Base-by-base conservation (phyloP, 768 basidiomycete species). In the Leccinellum albellum region DNA sequence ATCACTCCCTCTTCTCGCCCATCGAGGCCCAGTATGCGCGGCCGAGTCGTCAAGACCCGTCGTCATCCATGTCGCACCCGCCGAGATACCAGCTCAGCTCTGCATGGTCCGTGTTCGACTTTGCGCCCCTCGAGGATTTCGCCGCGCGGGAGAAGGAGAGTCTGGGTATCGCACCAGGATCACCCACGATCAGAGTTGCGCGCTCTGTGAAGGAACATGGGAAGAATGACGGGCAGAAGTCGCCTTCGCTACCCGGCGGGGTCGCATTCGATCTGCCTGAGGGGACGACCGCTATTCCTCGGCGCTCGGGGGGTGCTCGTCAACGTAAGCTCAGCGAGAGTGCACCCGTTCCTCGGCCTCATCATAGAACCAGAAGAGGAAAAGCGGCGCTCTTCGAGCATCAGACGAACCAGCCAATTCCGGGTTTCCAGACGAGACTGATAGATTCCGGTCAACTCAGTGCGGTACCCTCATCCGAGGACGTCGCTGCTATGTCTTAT, bases 321-420 rank as follows among this genome's bases (percentile, higher is more conserved):
- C 88, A 91, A 58, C 88, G 96, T 48, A 96, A 94, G 66, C 79
- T 96, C 55, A 94, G 90, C 62, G 88, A 93, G 68, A 91, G 88
- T 62, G 87, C 85, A 50, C 82, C 88, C 0, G 72, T 81, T 49
- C 89, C 89, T 5, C 82, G 88, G 33, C 71, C 79, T 4, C 77
- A 78, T 53, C 79, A 83, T 48, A 85, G 79, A 65, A 81, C 78
- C 23, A 78, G 82, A 33, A 82, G 84, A 46, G 92, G 90, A 20
- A 98, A 98, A 73, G 81, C 98, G 70, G 95, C 94, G 0, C 75
- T 96, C 3, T 98, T 98, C 68, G 97, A 98, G 61, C 73, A 77
- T 51, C 76, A 74, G 23, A 69, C 74, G 1, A 79, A 78, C 23
- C 82, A 82, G 28, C 73, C 77, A 1, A 78, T 77, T 1, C 77